Evolutionary conservation across 148 eudicot species (phyloP), one percentile per base, ranked within the genome.

Genomic region (Amaranthus palmeri): DNA sequence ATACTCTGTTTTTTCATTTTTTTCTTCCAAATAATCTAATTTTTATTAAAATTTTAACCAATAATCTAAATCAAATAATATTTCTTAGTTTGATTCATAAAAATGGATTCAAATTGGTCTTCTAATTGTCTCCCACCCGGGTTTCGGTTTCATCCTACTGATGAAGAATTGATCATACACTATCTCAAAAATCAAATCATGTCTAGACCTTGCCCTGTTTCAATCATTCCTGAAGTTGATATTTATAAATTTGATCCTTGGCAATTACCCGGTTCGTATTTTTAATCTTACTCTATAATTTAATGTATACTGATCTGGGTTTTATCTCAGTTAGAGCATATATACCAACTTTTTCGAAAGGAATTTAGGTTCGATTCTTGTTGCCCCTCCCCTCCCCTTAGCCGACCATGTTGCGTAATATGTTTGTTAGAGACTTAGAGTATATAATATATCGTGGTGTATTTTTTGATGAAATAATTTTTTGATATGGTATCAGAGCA

Each of bases 161-260:
- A 90, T 73, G 96, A 90, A 69, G 96, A 90, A 54, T 70, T 90
- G 36, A 85, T 90, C 80, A 80, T 90, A 80, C 82, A 74, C 71
- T 90, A 90, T 49, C 87, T 90, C 54, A 73, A 80, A 63, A 85
- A 90, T 50, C 96, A 90, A 71, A 88, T 84, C 43, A 76, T 69
- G 54, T 86, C 96, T 10, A 76, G 74, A 69, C 96, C 93, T 17
- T 91, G 96, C 55, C 96, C 93, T 10, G 87, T 84, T 17, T 81
- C 96, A 0, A 87, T 91, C 8, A 91, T 91, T 46, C 93, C 93
- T 1, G 96, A 91, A 73, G 79, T 91, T 55, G 91, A 91, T 78
- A 84, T 91, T 15, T 91, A 91, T 78, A 91, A 91, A 53, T 88
- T 91, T 42, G 96, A 91, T 72, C 96, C 96, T 2, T 91, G 96